phyloP scores from a whole-genome alignment of 1,139 yeast species.

The Blastobotrys proliferans region DNA sequence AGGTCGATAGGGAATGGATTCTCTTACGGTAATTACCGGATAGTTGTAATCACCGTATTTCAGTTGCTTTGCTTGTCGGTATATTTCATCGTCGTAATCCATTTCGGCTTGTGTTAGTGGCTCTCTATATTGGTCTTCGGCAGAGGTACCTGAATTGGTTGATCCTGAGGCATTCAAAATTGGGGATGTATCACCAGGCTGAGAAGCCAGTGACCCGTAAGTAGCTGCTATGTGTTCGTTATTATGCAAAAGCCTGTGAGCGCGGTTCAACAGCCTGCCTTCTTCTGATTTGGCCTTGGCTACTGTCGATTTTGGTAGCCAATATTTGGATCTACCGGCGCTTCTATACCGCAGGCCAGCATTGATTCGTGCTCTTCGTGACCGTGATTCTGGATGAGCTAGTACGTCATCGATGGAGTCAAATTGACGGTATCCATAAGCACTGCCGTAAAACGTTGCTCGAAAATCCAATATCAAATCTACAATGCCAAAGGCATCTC shows the following conservation, averaged over 20 bases:
- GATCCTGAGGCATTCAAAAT: background rate
- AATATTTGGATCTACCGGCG: conserved; percentile 77
- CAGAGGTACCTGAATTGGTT: background rate
- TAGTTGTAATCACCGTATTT: conserved; percentile 55
- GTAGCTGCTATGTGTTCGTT: conserved; percentile 8
- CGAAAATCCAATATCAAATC: conserved; percentile 78
- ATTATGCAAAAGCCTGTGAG: conserved; percentile 4
- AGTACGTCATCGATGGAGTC: conserved; percentile 72
- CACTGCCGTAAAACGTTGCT: conserved; percentile 67
- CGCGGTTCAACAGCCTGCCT: conserved; percentile 3
- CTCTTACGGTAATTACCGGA: conserved; percentile 52
- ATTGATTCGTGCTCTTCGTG: conserved; percentile 67
- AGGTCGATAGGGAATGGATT: conserved; percentile 29
- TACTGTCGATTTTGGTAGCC: conserved; percentile 52
- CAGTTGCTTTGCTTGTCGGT: conserved; percentile 40
- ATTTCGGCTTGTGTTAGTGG: conserved; percentile 30
- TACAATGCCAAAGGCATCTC: conserved; percentile 70
- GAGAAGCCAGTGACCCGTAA: conserved; percentile 10
- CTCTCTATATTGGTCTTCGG: background rate
- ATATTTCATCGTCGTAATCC: conserved; percentile 42
- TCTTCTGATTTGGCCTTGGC: conserved; percentile 9
- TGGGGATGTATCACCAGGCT: background rate
- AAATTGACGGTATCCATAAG: conserved; percentile 77
- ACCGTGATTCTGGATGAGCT: conserved; percentile 63
- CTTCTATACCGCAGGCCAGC: conserved; percentile 80